Percentiles rank a stretch among this genome's conserved stretches.
Conservation (phyloP, 495 filamentous ascomycete genomes). For the Apodospora peruviana region DNA sequence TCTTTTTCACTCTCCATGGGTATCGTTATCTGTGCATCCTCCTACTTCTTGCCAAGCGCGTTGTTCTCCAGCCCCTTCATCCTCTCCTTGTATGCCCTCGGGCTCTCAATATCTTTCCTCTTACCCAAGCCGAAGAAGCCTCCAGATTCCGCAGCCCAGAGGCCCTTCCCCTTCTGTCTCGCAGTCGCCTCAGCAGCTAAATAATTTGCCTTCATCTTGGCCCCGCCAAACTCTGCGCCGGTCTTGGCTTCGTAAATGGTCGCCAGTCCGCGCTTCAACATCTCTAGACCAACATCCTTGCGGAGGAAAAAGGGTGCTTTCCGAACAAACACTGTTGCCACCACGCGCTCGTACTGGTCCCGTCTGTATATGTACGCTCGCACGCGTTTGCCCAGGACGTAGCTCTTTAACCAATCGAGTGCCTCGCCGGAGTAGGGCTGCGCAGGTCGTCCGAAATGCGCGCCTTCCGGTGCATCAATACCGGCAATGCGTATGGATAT, state of each 20-base stretch:
- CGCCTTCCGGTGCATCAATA: constrained; percentile 85
- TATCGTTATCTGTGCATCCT: too few relatives aligned
- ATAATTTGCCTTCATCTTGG: constrained; percentile 55
- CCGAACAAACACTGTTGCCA: constrained; percentile 78
- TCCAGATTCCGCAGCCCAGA: constrained; percentile 54
- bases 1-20: too few relatives aligned
- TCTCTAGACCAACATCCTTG: constrained; percentile 80
- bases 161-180: constrained; percentile 60
- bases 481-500: constrained; percentile 86
- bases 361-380: constrained; percentile 72
- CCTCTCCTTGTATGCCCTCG: constrained; percentile 77
- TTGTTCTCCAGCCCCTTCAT: constrained; percentile 36
- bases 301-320: constrained; percentile 53
- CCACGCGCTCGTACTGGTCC: constrained; percentile 89
- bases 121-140: constrained; percentile 25
- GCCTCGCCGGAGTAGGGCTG: constrained; percentile 83
- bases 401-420: constrained; percentile 65
- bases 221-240: constrained; percentile 78
- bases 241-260: constrained; percentile 88
- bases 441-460: constrained; percentile 83
- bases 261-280: constrained; percentile 78
- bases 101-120: constrained; percentile 64
- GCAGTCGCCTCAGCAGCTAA: constrained; percentile 66
- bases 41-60: too few relatives aligned
- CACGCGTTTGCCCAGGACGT: constrained; percentile 68